A percentile compares a stretch with the other conserved stretches of the same genome.
These are phyloP conservation scores for Conoideocrella luteorostrata DNA, from an alignment of 2,329 filamentous ascomycete species.

Conservation along the genomic window DNA sequence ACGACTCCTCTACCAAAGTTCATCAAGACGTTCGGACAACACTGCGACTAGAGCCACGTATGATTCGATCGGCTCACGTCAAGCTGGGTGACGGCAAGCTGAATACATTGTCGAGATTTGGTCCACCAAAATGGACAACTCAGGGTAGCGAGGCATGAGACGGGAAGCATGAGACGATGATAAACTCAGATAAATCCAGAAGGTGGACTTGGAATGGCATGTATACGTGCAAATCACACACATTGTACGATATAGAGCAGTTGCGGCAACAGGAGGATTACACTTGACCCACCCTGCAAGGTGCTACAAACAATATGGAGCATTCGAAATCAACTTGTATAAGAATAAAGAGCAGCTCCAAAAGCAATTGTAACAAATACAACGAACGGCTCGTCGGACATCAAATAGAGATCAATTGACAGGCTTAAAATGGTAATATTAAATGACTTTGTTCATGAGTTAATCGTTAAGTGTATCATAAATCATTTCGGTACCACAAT, in stretches of 20 bases:
- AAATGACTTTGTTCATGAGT: constrained; percentile 3
- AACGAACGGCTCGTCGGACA: no score
- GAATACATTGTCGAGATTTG: constrained; percentile 43
- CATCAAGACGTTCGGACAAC: constrained; percentile 71
- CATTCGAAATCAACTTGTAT: neutral
- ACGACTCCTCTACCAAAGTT: constrained; percentile 68
- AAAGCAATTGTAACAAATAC: no score
- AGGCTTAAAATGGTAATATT: no score
- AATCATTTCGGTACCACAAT: constrained; percentile 5
- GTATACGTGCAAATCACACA: neutral
- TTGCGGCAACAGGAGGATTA: neutral
- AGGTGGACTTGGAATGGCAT: no score
- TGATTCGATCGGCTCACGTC: constrained; percentile 82
- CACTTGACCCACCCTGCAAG: no score
- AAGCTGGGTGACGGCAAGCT: constrained; percentile 68
- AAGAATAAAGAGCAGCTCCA: no score
- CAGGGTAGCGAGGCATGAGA: constrained; percentile 24
- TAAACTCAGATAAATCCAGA: no score
- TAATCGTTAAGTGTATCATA: constrained; percentile 12
- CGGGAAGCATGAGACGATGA: no score
- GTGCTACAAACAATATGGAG: neutral
- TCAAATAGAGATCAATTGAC: no score
- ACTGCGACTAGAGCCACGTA: constrained; percentile 77
- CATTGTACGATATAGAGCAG: constrained; percentile 4
- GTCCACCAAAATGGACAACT: constrained; percentile 43